Base-by-base conservation (phyloP, 176 grass and related monocot species). In the Oryza nivara region DNA sequence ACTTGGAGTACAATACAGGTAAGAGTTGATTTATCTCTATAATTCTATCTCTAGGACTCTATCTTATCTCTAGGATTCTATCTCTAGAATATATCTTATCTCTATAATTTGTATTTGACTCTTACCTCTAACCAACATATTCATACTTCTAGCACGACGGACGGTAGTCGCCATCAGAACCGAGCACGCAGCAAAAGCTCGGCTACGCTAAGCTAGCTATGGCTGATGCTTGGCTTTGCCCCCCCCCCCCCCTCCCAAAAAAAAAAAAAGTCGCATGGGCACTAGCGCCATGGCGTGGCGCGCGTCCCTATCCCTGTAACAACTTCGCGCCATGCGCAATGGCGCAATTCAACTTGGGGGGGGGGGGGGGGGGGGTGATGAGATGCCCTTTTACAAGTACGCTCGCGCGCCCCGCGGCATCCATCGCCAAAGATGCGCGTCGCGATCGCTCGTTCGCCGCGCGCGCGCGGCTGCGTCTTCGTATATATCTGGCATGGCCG, bases 261-360 rank as follows among this genome's bases (percentile, higher is more conserved):
- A 13, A 15, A 51, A 45, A 10, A 12, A 66, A 88, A 54, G 64
- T 11, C 20, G 38, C 11, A 41, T 19, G 45, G 34, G 40, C 77
- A 70, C 46, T 19, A 32, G 45, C 63, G 26, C 76, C 10, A 51
- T 30, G 4, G 3, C 34, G 4, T 61, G 11, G 45, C 51, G 51
- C 69, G 45, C 22, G 82, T 80, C 76, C n/a, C 77, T 72, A 43
- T 81, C 82, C 82, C 19, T 51, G 73, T 61, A 84, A 80, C 86
- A 83, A n/a, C 74, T 67, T 63, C 13, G 52, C 67, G 66, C 66
- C 19, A 19, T 16, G 40, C 9, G 28, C 75, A 9, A 13, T 25
- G 32, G 45, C 11, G 45, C 47, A 47, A 12, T 26, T 51, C 76
- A 36, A 17, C 36, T 9, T 4, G 61, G 19, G 28, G 61, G 25